A percentile compares a stretch with the other conserved stretches of the same genome.
Evolutionary conservation across 176 grass and related monocot genomes (phyloP).

Genomic region (Coix lacrymajobi): DNA sequence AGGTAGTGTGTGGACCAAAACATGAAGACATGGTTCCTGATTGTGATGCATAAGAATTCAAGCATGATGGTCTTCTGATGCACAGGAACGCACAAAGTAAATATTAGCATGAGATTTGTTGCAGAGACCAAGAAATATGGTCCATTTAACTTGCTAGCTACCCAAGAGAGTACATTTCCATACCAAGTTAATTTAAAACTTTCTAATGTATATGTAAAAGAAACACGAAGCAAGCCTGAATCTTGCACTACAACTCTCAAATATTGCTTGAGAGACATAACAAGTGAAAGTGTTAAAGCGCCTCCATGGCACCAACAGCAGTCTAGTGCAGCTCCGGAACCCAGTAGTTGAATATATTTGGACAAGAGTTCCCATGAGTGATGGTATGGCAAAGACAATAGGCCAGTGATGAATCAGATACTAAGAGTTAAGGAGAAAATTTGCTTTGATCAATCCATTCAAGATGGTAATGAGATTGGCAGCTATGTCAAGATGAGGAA

Average conservation of each 20-base stretch:
- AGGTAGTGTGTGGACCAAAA: neutral
- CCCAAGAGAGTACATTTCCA: neutral
- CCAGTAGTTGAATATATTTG: neutral
- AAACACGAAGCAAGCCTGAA: neutral
- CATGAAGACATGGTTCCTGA: neutral
- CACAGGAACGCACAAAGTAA: neutral
- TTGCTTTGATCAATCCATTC: neutral
- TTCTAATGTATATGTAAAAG: neutral
- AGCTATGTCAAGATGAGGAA: neutral
- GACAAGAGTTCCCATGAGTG: neutral
- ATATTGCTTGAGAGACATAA: neutral
- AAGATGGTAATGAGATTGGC: neutral
- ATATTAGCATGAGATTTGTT: neutral
- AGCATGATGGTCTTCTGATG: neutral
- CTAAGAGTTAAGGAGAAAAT: neutral
- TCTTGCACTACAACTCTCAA: neutral
- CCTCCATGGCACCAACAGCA: neutral
- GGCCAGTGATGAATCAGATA: neutral
- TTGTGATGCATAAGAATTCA: neutral
- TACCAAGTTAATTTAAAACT: slow-evolving; percentile 1
- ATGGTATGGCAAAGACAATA: neutral
- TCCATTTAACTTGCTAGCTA: neutral
- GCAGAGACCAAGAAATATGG: neutral
- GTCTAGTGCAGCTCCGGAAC: neutral
- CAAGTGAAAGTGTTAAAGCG: neutral